These are phyloP conservation scores for Lachancea sp. DNA, from an alignment of 805 yeast species.

Conservation along the genomic window DNA sequence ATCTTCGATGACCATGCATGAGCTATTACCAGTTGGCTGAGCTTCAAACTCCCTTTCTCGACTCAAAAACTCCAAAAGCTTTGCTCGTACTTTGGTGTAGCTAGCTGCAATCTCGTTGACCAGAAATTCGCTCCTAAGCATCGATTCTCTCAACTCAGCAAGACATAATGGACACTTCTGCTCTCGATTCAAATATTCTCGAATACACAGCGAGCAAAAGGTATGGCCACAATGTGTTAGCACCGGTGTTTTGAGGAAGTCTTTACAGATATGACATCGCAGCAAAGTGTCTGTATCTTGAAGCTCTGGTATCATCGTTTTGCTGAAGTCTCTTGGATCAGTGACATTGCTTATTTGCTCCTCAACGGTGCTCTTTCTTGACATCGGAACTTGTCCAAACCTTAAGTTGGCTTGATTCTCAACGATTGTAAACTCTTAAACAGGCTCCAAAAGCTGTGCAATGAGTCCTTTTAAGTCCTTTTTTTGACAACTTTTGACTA, in stretches of 20 bases:
- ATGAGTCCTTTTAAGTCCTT: not conserved
- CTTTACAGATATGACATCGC: constrained; percentile 86
- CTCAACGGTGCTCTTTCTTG: constrained; percentile 2
- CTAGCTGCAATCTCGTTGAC: constrained; percentile 66
- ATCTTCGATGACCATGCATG: constrained; percentile 28
- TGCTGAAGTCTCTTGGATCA: constrained; percentile 69
- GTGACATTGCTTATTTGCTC: constrained; percentile 30
- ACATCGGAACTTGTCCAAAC: not conserved
- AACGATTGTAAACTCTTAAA: not conserved
- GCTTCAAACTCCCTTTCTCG: not conserved
- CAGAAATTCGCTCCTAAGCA: constrained; percentile 56
- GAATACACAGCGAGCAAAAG: constrained; percentile 81
- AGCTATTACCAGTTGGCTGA: constrained; percentile 8
- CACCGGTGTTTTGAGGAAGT: constrained; percentile 71
- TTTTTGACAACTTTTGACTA: not conserved
- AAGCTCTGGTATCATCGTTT: constrained; percentile 49
- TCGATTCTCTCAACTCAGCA: constrained; percentile 61
- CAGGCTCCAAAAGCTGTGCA: not conserved
- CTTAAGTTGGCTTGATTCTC: not conserved
- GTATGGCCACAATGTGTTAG: constrained; percentile 82
- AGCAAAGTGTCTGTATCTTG: constrained; percentile 60
- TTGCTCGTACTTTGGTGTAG: constrained; percentile 39
- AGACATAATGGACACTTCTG: constrained; percentile 75
- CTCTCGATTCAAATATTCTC: constrained; percentile 56
- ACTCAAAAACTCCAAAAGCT: constrained; percentile 32